Base-by-base conservation (phyloP, 1,139 yeast species). In the Lodderomyces elongisporus region DNA sequence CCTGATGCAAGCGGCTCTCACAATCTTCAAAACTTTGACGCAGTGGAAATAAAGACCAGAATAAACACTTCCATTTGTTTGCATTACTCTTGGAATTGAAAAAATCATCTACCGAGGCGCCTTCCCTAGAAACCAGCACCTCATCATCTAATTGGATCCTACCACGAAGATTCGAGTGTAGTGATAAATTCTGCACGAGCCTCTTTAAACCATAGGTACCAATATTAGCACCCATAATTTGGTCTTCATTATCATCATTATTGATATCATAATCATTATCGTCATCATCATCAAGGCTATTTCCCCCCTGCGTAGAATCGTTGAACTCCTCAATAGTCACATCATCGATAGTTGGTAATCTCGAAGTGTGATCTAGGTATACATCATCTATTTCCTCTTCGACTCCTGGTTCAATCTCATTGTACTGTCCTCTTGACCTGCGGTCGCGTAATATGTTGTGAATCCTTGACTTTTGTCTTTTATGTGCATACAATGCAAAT, bases 201-300 rank as follows among this genome's bases (percentile, higher is more conserved):
- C 53, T 47, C 32, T 53, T 58, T 14, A 67, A 45, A 3, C 69
- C 71, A 39, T 56, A 66, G 3, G 63, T 49, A 5, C 66, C 66
- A 0, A 57, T 37, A 14, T 21, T 22, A 16, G 20, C 45, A n/a
- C n/a, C n/a, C n/a, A n/a, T n/a, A n/a, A n/a, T n/a, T n/a, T n/a
- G n/a, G n/a, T n/a, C n/a, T n/a, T n/a, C n/a, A n/a, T n/a, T n/a
- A 7, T 20, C 22, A 7, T 44, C 37, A 14, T 34, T 36, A 27
- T 46, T 40, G 23, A 43, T 48, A 20, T 48, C 47, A 34, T 47
- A 27, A 16, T 56, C 54, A 12, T 20, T 10, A 8, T 49, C 22
- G 22, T 20, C 22, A 8, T 10, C 22, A 8, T 8, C 10, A 8
- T 10, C 22, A n/a, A n/a, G n/a, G 6, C 18, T 25, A 4, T 14